Base-by-base conservation (phyloP, 805 yeast genomes). In the Nadsonia fulvescens region DNA sequence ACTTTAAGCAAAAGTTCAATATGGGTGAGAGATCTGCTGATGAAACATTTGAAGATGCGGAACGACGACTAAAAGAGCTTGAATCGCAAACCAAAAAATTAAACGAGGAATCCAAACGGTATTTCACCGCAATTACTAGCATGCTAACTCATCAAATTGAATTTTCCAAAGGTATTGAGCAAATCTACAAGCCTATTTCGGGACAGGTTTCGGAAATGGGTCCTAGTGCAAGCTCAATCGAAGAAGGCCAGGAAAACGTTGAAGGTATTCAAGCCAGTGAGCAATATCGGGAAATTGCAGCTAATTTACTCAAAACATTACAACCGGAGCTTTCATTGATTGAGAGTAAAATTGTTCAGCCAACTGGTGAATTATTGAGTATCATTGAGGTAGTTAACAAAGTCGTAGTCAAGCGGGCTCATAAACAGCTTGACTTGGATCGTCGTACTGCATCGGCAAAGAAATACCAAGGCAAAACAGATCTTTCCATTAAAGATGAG, bases 171-270 rank as follows among this genome's bases (percentile, higher is more conserved):
- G 86, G 92, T 3, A 81, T 89, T 53, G 95, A 83, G 49, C 94
- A 83, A 46, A 76, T 89, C 33, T 89, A 82, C 57, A 81, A 86
- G 52, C 98, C 98, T 2, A 89, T 89, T 34, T 71, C 89, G 30
- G 98, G 98, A 21, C 70, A 81, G 34, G 58, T 77, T 46, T 70
- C 89, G 9, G 96, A 89, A 47, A n/a, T n/a, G n/a, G n/a, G n/a
- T n/a, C 94, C 95, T 5, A 77, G 72, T 44, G 67, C 89, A 5
- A 51, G 79, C 2, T 64, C 68, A 24, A 83, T 83, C 1, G 98
- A 89, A 47, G n/a, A n/a, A n/a, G n/a, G n/a, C n/a, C n/a, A n/a
- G n/a, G 95, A 91, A 39, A 83, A 83, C 44, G 95, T 95, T 3
- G 92, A 89, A 28, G 98, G 96, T 39, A 81, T 89, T 37, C 72